Percentiles rank a stretch among this genome's conserved stretches.
These are phyloP conservation scores for Colletotrichum siamense DNA, from an alignment of 2,329 filamentous ascomycete species.

Conservation along the genomic window DNA sequence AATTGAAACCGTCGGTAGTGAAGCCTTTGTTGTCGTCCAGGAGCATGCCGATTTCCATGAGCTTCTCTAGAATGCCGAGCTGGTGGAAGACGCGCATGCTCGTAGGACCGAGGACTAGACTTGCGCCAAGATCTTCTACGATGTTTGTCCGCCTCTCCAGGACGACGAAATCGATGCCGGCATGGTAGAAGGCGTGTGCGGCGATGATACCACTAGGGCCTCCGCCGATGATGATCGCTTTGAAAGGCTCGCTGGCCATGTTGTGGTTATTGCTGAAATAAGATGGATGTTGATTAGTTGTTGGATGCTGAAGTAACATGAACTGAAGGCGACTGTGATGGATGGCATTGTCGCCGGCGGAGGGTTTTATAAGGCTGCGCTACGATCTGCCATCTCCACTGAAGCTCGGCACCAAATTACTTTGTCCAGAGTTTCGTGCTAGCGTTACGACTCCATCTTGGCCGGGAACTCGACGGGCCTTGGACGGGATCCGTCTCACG, in stretches of 20 bases:
- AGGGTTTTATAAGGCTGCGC: background rate
- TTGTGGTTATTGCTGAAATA: background rate
- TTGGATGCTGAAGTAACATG: background rate
- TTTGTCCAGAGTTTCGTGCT: background rate
- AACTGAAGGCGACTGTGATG: background rate
- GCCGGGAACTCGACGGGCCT: background rate
- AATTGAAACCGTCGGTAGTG: background rate
- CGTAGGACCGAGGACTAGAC: slow-evolving; percentile 30
- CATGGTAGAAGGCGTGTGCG: slow-evolving; percentile 33
- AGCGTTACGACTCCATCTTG: background rate
- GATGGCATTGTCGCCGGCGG: background rate
- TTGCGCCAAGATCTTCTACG: slow-evolving; percentile 31
- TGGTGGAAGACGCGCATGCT: slow-evolving; percentile 35
- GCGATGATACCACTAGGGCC: slow-evolving; percentile 33
- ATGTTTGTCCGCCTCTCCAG: slow-evolving; percentile 32
- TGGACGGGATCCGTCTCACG: background rate
- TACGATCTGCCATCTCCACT: background rate
- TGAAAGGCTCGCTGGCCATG: slow-evolving; percentile 33
- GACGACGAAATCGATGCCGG: slow-evolving; percentile 39
- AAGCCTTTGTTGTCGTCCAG: background rate
- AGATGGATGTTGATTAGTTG: background rate
- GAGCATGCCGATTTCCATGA: background rate
- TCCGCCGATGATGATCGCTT: slow-evolving; percentile 35
- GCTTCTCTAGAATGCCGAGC: slow-evolving; percentile 28
- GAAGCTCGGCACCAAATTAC: background rate